Conservation (phyloP, 2,329 filamentous ascomycete species). For the Allantophomopsis cytisporea region DNA sequence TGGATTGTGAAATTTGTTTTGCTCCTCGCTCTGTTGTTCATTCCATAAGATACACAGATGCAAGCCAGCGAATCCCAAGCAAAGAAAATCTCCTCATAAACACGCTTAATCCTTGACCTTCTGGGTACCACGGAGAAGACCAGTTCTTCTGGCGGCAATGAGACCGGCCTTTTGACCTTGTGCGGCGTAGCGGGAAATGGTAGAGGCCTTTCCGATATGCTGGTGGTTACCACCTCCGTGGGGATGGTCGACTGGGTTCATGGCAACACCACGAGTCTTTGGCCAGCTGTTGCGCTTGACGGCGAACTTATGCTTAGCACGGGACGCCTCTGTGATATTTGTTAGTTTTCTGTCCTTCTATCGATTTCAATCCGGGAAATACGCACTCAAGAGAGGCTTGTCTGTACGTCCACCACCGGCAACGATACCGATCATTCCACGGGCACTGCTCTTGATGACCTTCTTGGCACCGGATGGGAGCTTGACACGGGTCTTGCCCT, state of each 20-base stretch:
- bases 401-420: constrained; percentile 98
- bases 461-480: constrained; percentile 99
- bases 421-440: constrained; percentile 99
- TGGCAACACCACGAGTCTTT: constrained; percentile 99
- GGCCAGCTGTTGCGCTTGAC: constrained; percentile 99
- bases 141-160: constrained; percentile 97
- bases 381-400: constrained; percentile 91
- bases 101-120: constrained; percentile 85
- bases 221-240: constrained; percentile 99
- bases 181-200: constrained; percentile 94
- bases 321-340: constrained; percentile 69
- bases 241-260: constrained; percentile 99
- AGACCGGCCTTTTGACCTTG: constrained; percentile 99
- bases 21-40: background rate
- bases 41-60: constrained; percentile 1
- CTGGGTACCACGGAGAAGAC: constrained; percentile 99
- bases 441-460: constrained; percentile 79
- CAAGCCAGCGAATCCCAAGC: constrained; percentile 1
- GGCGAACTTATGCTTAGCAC: constrained; percentile 99
- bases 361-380: constrained; percentile 8
- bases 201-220: constrained; percentile 99
- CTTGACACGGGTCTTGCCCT: constrained; percentile 99
- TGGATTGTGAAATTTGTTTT: background rate
- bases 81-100: constrained; percentile 1
- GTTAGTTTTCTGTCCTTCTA: background rate